Evolutionary conservation across 2,329 filamentous ascomycete genomes (phyloP), one percentile per base, ranked within the genome.

Genomic region (Diaporthe vexans): DNA sequence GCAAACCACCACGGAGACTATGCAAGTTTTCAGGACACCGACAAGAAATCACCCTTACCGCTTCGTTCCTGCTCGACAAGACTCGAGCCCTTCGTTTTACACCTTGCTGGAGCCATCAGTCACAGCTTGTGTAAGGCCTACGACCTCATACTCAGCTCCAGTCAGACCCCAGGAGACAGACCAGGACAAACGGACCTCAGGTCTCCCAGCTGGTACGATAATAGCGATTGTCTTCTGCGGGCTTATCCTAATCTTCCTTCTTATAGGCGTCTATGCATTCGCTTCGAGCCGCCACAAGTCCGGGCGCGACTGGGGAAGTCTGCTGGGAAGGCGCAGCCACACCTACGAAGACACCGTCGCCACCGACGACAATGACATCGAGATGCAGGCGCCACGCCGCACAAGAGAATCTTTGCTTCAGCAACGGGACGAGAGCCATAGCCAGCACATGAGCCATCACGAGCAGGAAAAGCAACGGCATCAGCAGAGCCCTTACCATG

Each of bases 191-290:
- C 33, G 43, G 43, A 52, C 33, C n/a, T 4, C 26, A 33, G 46
- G 51, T 21, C 33, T 43, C 33, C 19, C 46, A 24, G 69, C n/a
- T 24, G 57, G 69, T 72, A 72, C 57, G 69, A 54, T 54, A 35
- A 24, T 54, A 51, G 57, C 69, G 17, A 40, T 61, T 24, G 10
- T 63, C n/a, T 54, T 61, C n/a, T 58, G 40, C 4, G 57, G n/a
- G 11, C 54, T 61, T 15, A 52, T 63, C 46, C 69, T 72, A 61
- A 63, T 19, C 9, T 54, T 33, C 35, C 19, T 63, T 15, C 19
- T 72, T 10, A 63, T 15, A 72, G 69, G 57, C 63, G 3, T n/a
- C 43, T 63, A 63, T 58, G 51, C n/a, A 24, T 54, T 35, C 17
- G 56, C 69, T 26, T 52, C 69, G 24, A 13, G 35, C 5, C 69